These are phyloP conservation scores for Zalaria sp. DNA, from an alignment of 2,329 filamentous ascomycete genomes.

Conservation along the genomic window DNA sequence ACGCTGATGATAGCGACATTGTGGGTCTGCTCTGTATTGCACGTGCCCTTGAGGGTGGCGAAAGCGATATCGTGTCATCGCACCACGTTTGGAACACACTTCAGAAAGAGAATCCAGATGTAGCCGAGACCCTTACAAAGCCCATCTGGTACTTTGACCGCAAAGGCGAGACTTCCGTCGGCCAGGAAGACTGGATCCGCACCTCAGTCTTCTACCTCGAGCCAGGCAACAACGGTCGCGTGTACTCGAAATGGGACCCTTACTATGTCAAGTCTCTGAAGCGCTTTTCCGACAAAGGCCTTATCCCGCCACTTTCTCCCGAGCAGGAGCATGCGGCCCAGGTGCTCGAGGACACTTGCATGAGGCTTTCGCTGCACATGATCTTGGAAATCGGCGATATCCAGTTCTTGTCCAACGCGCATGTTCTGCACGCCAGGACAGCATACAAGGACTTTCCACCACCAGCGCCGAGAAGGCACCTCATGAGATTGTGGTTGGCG, in stretches of 20 bases:
- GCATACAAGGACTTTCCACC: slow-evolving; percentile 61
- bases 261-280: slow-evolving; percentile 69
- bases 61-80: slow-evolving; percentile 66
- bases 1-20: slow-evolving; percentile 69
- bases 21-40: slow-evolving; percentile 74
- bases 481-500: slow-evolving; percentile 74
- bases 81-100: slow-evolving; percentile 75
- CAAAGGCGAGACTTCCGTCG: slow-evolving; percentile 66
- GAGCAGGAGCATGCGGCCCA: slow-evolving; percentile 54
- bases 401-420: slow-evolving; percentile 70
- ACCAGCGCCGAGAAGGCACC: slow-evolving; percentile 56
- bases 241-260: slow-evolving; percentile 81
- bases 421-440: slow-evolving; percentile 69
- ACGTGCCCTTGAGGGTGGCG: slow-evolving; percentile 64
- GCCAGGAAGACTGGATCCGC: slow-evolving; percentile 61
- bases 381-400: slow-evolving; percentile 76
- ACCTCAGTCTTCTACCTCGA: slow-evolving; percentile 67
- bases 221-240: slow-evolving; percentile 46
- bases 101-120: slow-evolving; percentile 60
- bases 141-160: slow-evolving; percentile 89
- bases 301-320: slow-evolving; percentile 57
- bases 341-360: slow-evolving; percentile 63
- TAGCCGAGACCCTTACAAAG: slow-evolving; percentile 58
- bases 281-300: slow-evolving; percentile 57
- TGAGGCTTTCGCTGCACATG: slow-evolving; percentile 66